Evolutionary conservation across 2,329 filamentous ascomycete species (phyloP).

Genomic region (Tolypocladium ophioglossoides): DNA sequence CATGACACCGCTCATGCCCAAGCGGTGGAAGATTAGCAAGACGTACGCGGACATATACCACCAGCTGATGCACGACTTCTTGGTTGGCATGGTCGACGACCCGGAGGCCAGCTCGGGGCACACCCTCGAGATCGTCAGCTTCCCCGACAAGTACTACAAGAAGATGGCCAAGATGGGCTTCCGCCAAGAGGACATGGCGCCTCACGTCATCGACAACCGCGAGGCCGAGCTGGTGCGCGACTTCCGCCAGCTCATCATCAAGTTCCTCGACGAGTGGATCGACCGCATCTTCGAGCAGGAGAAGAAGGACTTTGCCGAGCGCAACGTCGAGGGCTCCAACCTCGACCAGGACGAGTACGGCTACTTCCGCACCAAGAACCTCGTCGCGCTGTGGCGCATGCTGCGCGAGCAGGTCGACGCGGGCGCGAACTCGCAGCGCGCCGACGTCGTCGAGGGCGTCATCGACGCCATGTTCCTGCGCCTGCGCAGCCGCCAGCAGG

Average conservation of each 20-base stretch:
- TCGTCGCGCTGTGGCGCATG: slow-evolving; percentile 97
- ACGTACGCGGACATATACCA: slow-evolving; percentile 91
- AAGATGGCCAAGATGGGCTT: slow-evolving; percentile 92
- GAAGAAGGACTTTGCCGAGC: slow-evolving; percentile 66
- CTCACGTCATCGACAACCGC: slow-evolving; percentile 83
- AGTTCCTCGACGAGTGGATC: slow-evolving; percentile 95
- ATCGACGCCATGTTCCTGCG: slow-evolving; percentile 92
- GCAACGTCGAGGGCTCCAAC: slow-evolving; percentile 62
- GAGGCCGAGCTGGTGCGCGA: slow-evolving; percentile 85
- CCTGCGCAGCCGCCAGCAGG: slow-evolving; percentile 69
- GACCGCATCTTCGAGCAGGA: slow-evolving; percentile 82
- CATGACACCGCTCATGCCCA: slow-evolving; percentile 85
- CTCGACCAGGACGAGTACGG: slow-evolving; percentile 82
- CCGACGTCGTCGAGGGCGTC: slow-evolving; percentile 88
- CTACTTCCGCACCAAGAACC: slow-evolving; percentile 82
- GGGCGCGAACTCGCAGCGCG: slow-evolving; percentile 72
- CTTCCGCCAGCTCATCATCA: slow-evolving; percentile 91
- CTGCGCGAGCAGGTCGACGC: slow-evolving; percentile 83
- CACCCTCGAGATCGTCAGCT: slow-evolving; percentile 85
- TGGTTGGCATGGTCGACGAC: slow-evolving; percentile 74
- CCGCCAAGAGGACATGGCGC: slow-evolving; percentile 61
- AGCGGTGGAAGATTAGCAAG: slow-evolving; percentile 91
- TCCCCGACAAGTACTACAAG: slow-evolving; percentile 90
- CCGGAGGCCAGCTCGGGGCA: slow-evolving; percentile 75
- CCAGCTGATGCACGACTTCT: slow-evolving; percentile 87